Base-by-base conservation (phyloP, 805 yeast species). In the Wickerhamiella dianesei region DNA sequence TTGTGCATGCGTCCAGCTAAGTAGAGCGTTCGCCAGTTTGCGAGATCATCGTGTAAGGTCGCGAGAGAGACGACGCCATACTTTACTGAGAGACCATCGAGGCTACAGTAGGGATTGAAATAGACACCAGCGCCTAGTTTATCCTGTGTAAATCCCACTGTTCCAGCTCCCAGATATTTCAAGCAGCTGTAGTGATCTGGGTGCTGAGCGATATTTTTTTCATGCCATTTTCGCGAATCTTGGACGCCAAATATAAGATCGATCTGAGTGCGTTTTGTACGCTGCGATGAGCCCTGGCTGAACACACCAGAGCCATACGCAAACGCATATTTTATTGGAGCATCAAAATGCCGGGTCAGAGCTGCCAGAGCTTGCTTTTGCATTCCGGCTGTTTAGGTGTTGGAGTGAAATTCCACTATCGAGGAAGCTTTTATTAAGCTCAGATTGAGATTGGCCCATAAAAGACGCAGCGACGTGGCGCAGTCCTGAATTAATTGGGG, bases 251-350 rank as follows among this genome's bases (percentile, higher is more conserved):
- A 78, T 12, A 89, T 82, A 63, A 92, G 64, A 61, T 92, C 98
- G 12, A 85, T 75, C 62, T 92, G 97, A 35, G 72, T 71, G 12
- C 62, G 54, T 2, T 59, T 47, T 5, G 54, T 54, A 2, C 53
- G 56, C 52, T 74, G 71, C 12, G 49, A 49, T 67, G 67, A 64
- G 3, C 78, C 80, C 61, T 89, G 98, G 35, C 76, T 72, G 57
- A 92, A 83, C 1, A 92, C 95, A 3, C 95, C 95, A 5, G 94
- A 82, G 2, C 98, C 98, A 63, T 89, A 89, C 0, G 96, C 98
- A 64, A 89, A 83, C 1, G 95, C 80, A 56, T 76, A 82, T 46
- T 77, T 68, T 13, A 86, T 74, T 0, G 92, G 88, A 1, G 89
- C 81, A 39, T 76, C 67, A 62, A 84, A 84, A 41, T 69, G 66